Evolutionary conservation across 768 basidiomycete genomes (phyloP), one percentile per base, ranked within the genome.

Genomic region (Boletales sp.): DNA sequence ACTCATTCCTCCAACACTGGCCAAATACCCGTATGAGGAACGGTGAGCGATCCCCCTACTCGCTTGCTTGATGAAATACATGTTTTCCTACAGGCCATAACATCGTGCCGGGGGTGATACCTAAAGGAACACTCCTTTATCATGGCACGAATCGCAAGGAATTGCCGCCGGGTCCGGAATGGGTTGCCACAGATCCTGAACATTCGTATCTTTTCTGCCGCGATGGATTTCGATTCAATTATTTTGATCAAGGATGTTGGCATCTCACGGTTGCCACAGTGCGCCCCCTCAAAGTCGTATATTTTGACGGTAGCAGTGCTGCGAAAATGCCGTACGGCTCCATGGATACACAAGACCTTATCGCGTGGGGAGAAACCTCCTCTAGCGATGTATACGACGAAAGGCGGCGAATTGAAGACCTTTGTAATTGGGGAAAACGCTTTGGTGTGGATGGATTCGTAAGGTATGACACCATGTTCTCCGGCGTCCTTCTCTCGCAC

Each of bases 1-100:
- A 57, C 38, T 62, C 67, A 8, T 52, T 72, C 6, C 60, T 74
- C 11, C 73, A 74, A 34, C 63, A 67, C 21, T 74, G 70, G 70
- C 62, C 71, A 3, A 73, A 73, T 47, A 70, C 68, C 2, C 60
- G 67, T 12, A 67, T 63, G 41, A 64, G 66, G 13, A 71, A 71
- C 53, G 69, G 70, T 63, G 32, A 7, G 50, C 18, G 27, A 29
- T 4, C 10, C 1, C 11, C 10, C 2, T 5, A 7, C 14, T 15
- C 21, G 19, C 24, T 38, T 4, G n/a, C 14, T 17, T 9, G 41
- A 36, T 5, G 14, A 27, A 12, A 9, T n/a, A 39, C 24, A 9
- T 17, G 1, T 18, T 32, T 14, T 18, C 18, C 19, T 21, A 18
- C 11, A 47, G 46, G 51, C 2, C 46, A 52, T 32, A 47, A 10